phyloP scores from a whole-genome alignment of 2,329 filamentous ascomycete species.

The Aspergillus aculeatinus region DNA sequence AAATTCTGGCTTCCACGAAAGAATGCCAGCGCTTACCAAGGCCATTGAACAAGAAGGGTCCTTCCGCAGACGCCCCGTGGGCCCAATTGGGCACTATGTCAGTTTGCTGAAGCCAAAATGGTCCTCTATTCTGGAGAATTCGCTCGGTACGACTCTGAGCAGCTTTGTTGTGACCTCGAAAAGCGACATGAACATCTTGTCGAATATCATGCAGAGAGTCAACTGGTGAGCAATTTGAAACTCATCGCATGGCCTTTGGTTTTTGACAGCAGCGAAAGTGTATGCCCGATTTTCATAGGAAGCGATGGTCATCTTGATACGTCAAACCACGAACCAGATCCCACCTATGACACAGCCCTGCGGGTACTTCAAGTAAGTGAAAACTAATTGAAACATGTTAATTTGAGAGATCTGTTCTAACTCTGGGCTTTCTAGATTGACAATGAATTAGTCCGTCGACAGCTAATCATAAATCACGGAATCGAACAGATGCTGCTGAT shows the following conservation, averaged over 20 bases:
- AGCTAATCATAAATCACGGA: constrained; percentile 75
- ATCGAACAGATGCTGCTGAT: constrained; percentile 87
- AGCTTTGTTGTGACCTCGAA: constrained; percentile 81
- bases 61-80: constrained; percentile 73
- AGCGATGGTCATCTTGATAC: constrained; percentile 57
- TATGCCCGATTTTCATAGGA: constrained; percentile 64
- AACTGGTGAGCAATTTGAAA: constrained; percentile 47
- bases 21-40: constrained; percentile 63
- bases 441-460: constrained; percentile 72
- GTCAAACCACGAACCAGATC: constrained; percentile 69
- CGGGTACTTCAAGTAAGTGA: constrained; percentile 63
- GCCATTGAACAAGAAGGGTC: constrained; percentile 68
- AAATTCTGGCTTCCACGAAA: constrained; percentile 63
- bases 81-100: constrained; percentile 78
- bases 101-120: constrained; percentile 76
- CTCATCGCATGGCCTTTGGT: not conserved
- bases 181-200: constrained; percentile 69
- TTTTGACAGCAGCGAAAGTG: constrained; percentile 36
- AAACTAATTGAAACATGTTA: not conserved
- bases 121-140: constrained; percentile 77
- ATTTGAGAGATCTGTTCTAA: constrained; percentile 19
- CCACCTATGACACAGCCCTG: constrained; percentile 72
- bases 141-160: constrained; percentile 67
- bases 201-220: constrained; percentile 61
- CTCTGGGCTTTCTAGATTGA: constrained; percentile 59